These are phyloP conservation scores for Lathyrus tuberosus DNA, from an alignment of 306 rosid species.

Conservation along the genomic window DNA sequence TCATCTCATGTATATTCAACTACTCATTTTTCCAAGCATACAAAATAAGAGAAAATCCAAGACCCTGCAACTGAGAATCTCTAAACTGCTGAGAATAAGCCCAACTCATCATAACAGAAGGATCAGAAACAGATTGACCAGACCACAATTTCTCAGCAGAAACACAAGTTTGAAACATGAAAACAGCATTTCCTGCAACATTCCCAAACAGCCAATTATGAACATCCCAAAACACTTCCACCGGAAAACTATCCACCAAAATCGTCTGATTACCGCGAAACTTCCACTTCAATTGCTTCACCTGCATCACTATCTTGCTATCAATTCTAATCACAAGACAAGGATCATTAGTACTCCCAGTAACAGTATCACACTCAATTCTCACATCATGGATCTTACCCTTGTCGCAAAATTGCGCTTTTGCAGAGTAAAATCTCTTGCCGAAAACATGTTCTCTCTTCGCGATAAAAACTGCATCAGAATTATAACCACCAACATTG, in stretches of 20 bases:
- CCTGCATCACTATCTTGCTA: conserved; percentile 70
- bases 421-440: conserved; percentile 62
- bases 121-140: conserved; percentile 49
- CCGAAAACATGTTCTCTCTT: conserved; percentile 87
- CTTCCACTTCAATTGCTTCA: conserved; percentile 85
- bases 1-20: conserved; percentile 19
- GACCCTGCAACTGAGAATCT: conserved; percentile 65
- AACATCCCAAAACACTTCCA: conserved; percentile 94
- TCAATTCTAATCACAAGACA: conserved; percentile 83
- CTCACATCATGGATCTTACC: conserved; percentile 73
- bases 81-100: conserved; percentile 61
- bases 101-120: conserved; percentile 53
- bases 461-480: conserved; percentile 60
- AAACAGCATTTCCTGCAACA: conserved; percentile 71
- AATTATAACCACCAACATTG: conserved; percentile 33
- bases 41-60: conserved; percentile 79
- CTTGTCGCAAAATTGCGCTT: conserved; percentile 74
- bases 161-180: conserved; percentile 82
- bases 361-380: conserved; percentile 78
- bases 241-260: conserved; percentile 75
- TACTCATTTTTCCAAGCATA: conserved; percentile 91
- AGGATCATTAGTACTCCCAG: conserved; percentile 59
- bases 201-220: conserved; percentile 92
- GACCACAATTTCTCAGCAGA: conserved; percentile 56
- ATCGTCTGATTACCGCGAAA: conserved; percentile 83